Evolutionary conservation across 225 moss, liverwort and hornwort species (phyloP).

Genomic region (Marchantia paleacea): DNA sequence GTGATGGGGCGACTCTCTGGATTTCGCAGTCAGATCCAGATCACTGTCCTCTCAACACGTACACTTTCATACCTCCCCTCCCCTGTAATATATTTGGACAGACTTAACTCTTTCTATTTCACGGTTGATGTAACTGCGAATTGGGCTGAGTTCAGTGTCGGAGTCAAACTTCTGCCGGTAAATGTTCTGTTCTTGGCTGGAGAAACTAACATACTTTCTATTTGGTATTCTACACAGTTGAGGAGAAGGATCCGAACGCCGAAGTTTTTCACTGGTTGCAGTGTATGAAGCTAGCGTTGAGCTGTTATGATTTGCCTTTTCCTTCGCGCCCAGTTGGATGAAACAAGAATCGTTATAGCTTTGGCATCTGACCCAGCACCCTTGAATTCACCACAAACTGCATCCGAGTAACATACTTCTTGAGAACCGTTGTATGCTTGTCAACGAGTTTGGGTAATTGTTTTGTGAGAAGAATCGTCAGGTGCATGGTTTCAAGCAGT

Average conservation of each 20-base stretch:
- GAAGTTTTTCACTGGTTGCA: slow-evolving; percentile 82
- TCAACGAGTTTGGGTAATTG: too few species aligned
- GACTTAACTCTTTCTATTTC: not conserved
- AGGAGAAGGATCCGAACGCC: slow-evolving; percentile 71
- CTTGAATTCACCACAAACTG: too few species aligned
- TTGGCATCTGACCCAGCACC: too few species aligned
- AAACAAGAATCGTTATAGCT: too few species aligned
- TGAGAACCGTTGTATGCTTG: too few species aligned
- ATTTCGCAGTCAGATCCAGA: slow-evolving; percentile 61
- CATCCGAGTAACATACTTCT: too few species aligned
- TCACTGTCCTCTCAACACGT: slow-evolving; percentile 68
- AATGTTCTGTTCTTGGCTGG: not conserved
- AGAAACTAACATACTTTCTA: not conserved
- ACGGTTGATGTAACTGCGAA: not conserved
- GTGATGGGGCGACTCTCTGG: slow-evolving; percentile 67
- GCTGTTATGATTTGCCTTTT: slow-evolving; percentile 57
- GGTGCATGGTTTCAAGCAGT: too few species aligned
- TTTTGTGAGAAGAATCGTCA: too few species aligned
- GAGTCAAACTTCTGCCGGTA: too few species aligned
- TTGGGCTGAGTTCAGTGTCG: too few species aligned
- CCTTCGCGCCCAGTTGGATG: not conserved
- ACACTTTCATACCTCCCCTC: slow-evolving; percentile 3
- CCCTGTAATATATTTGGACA: not conserved
- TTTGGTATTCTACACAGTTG: slow-evolving; percentile 28
- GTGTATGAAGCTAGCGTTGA: slow-evolving; percentile 64